A percentile compares a stretch with the other conserved stretches of the same genome.
These are phyloP conservation scores for Volvox africanus DNA, from an alignment of 139 green algal species.

Conservation along the genomic window DNA sequence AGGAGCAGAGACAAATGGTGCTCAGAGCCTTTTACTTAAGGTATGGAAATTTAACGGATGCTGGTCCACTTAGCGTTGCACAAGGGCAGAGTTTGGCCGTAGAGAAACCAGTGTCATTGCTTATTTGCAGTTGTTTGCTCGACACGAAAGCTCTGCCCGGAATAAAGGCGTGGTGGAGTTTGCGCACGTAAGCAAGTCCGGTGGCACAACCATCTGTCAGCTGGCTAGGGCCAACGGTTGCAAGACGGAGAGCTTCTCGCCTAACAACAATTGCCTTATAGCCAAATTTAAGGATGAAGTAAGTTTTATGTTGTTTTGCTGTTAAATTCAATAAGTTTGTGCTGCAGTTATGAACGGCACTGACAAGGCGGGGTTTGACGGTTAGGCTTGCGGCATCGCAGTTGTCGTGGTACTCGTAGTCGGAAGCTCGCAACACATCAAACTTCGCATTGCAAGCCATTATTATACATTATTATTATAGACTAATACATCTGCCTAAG, in stretches of 20 bases:
- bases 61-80: background rate
- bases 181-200: slow-evolving; percentile 22
- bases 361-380: too few species aligned
- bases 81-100: background rate
- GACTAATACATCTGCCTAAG: too few species aligned
- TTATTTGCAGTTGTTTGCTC: background rate
- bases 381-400: too few species aligned
- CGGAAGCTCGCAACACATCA: too few species aligned
- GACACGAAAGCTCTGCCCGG: background rate
- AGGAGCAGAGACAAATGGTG: background rate
- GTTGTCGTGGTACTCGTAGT: too few species aligned
- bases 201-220: slow-evolving; percentile 35
- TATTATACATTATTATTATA: too few species aligned
- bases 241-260: background rate
- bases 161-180: slow-evolving; percentile 1
- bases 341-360: too few species aligned
- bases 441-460: too few species aligned
- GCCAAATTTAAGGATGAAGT: background rate
- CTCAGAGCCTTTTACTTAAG: background rate
- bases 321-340: too few species aligned
- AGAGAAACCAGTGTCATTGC: background rate
- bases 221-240: slow-evolving; percentile 22
- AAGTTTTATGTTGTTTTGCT: background rate
- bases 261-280: background rate
- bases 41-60: background rate